phyloP scores from a whole-genome alignment of 495 filamentous ascomycete species.

The Neurospora sp. region DNA sequence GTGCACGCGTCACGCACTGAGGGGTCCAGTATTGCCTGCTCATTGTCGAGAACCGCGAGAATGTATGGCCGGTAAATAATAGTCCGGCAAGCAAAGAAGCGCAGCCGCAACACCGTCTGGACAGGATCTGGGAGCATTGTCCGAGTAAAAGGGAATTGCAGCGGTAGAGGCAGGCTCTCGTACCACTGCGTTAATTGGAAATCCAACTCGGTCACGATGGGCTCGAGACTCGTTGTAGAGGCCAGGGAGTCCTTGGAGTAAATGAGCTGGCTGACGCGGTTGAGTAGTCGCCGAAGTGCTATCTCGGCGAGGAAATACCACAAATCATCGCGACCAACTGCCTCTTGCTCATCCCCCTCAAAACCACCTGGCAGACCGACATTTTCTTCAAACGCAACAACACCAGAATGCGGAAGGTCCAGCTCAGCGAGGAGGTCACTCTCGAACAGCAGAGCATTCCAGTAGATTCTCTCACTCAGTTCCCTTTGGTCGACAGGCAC shows the following conservation, averaged over 20 bases:
- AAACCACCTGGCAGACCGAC: conserved; percentile 70
- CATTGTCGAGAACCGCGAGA: conserved; percentile 67
- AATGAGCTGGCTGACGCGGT: conserved; percentile 70
- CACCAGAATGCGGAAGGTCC: conserved; percentile 72
- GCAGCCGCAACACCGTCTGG: conserved; percentile 67
- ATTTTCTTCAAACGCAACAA: conserved; percentile 71
- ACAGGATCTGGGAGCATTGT: conserved; percentile 57
- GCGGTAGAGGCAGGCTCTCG: conserved; percentile 58
- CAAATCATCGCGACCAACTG: conserved; percentile 60
- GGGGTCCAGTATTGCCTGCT: conserved; percentile 56
- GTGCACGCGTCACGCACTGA: conserved; percentile 65
- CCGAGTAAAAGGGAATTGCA: conserved; percentile 65
- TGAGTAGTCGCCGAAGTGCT: conserved; percentile 63
- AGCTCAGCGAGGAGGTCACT: conserved; percentile 73
- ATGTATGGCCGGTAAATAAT: conserved; percentile 82
- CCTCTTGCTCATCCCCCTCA: conserved; percentile 54
- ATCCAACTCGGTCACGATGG: conserved; percentile 68
- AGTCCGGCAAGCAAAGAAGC: conserved; percentile 75
- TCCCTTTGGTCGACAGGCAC: conserved; percentile 60
- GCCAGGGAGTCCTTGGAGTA: conserved; percentile 64
- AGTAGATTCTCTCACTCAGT: conserved; percentile 66
- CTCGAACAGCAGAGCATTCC: conserved; percentile 75
- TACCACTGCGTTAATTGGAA: conserved; percentile 81
- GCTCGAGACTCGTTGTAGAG: conserved; percentile 59
- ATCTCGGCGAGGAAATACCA: conserved; percentile 84